Percentiles rank a stretch among this genome's conserved stretches.
phyloP scores from a whole-genome alignment of 2,329 filamentous ascomycete genomes.

The Dactylellina drechsleri region DNA sequence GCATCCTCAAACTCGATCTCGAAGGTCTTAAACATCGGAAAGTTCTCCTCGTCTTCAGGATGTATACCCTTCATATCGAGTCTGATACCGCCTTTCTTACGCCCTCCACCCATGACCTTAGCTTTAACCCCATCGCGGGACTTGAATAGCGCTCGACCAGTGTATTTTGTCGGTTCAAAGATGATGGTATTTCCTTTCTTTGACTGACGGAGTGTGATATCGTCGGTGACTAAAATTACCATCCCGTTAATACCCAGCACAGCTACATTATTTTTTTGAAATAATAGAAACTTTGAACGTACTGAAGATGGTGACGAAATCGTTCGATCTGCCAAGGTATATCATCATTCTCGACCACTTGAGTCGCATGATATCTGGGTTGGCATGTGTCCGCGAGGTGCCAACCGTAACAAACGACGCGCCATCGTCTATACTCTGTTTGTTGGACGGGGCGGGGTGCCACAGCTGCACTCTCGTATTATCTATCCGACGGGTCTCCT shows the following conservation, averaged over 20 bases:
- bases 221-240: conserved; percentile 31
- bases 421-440: conserved; percentile 29
- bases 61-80: conserved; percentile 49
- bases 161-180: conserved; percentile 52
- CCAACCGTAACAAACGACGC: conserved; percentile 51
- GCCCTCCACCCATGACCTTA: conserved; percentile 45
- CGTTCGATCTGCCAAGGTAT: conserved; percentile 48
- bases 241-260: neutral
- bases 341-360: conserved; percentile 52
- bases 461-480: conserved; percentile 48
- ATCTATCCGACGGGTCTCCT: conserved; percentile 48
- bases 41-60: conserved; percentile 49
- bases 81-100: conserved; percentile 48
- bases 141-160: conserved; percentile 49
- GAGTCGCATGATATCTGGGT: conserved; percentile 42
- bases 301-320: conserved; percentile 52
- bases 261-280: too few species aligned
- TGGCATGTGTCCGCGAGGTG: conserved; percentile 45
- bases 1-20: conserved; percentile 53
- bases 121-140: conserved; percentile 49
- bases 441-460: conserved; percentile 34
- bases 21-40: conserved; percentile 50
- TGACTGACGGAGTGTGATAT: conserved; percentile 47
- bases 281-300: neutral
- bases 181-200: conserved; percentile 48